A percentile compares a stretch with the other conserved stretches of the same genome.
Conservation (phyloP, 1,139 yeast genomes). For the Scheffersomyces parashehatae region DNA sequence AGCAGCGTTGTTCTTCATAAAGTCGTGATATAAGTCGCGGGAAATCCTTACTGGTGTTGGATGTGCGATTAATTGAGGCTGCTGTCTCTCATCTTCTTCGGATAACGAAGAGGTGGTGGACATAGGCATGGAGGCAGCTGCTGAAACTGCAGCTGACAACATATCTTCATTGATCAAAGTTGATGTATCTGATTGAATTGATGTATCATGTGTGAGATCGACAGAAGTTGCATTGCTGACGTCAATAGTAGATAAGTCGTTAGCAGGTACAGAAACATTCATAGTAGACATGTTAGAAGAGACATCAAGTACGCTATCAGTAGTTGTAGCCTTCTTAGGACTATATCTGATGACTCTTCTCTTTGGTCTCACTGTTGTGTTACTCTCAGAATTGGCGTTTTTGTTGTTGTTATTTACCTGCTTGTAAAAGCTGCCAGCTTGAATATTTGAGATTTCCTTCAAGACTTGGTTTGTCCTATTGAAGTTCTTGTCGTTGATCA, state of each 20-base stretch:
- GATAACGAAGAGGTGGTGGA: background rate
- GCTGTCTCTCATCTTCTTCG: background rate
- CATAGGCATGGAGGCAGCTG: constrained; percentile 1
- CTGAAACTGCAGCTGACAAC: background rate
- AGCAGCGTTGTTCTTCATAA: constrained; percentile 4
- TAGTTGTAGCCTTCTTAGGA: constrained; percentile 14
- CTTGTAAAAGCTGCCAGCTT: constrained; percentile 42
- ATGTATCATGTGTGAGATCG: background rate
- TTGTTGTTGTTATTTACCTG: constrained; percentile 24
- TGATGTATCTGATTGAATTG: constrained; percentile 10
- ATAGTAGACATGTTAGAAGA: background rate
- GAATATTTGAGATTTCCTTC: constrained; percentile 49
- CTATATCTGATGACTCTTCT: constrained; percentile 49
- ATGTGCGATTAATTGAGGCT: constrained; percentile 19
- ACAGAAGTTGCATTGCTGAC: background rate
- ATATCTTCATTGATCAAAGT: constrained; percentile 6
- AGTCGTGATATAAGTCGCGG: constrained; percentile 15
- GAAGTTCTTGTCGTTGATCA: constrained; percentile 27
- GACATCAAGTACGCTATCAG: background rate
- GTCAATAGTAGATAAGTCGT: background rate
- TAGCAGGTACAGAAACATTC: background rate
- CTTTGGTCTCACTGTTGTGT: constrained; percentile 39
- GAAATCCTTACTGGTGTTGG: constrained; percentile 27
- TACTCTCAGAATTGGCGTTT: constrained; percentile 14
- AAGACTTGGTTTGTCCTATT: constrained; percentile 38